Base-by-base conservation (phyloP, 2,329 filamentous ascomycete species). In the Apiospora malaysiana region DNA sequence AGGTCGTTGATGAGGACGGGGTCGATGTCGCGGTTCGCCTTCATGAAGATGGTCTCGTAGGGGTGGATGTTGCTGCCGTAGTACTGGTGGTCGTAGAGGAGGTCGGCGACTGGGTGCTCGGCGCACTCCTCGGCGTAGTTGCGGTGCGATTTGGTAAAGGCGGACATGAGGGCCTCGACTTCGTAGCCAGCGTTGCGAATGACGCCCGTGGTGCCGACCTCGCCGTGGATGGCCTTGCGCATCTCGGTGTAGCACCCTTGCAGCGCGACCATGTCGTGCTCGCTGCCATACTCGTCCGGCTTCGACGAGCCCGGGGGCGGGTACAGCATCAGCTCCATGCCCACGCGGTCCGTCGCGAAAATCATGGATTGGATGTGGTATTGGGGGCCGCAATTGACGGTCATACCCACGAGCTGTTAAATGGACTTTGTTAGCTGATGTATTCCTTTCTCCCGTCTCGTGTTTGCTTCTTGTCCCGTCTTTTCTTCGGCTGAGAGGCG, bases 361-460 rank as follows among this genome's bases (percentile, higher is more conserved):
- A 83, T 77, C 78, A 81, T 82, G 51, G 80, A 79, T 72, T 83
- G 80, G 2, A 82, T 73, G 72, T 82, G 81, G 56, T 77, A 78
- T 9, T 72, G 70, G 7, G 81, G 81, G 10, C 72, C 70, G 76
- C 81, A 83, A 73, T 79, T 82, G 42, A 76, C 75, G 0, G 80
- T 80, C 75, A 81, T 80, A 14, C 82, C 82, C 10, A 83, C 79
- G 32, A 83, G 76, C 81, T 83, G 10, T 25, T 32, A 27, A 43
- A 45, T 32, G 32, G 25, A 42, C n/a, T 42, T 51, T 23, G 45
- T 46, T 21, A 68, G 37, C n/a, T n/a, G 10, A 18, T 10, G 7
- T 27, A 10, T 63, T 4, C 14, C 14, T 51, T 27, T 51, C 6
- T 23, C 23, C 12, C n/a, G 10, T 12, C n/a, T 49, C 43, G 4